Percentiles rank a stretch among this genome's conserved stretches.
Evolutionary conservation across 805 yeast species (phyloP).

Genomic region (Priceomyces haplophilus): DNA sequence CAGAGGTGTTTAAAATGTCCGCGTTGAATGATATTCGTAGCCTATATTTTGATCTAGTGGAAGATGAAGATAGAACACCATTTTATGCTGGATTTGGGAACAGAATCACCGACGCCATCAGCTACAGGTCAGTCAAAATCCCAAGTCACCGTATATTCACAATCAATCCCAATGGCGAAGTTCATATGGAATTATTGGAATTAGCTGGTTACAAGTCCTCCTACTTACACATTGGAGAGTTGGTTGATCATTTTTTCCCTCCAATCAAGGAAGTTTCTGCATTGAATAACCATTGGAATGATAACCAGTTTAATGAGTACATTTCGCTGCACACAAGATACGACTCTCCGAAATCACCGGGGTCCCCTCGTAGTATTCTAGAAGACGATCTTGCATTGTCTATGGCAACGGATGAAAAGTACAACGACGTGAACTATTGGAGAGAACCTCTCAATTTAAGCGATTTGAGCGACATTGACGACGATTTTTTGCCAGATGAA

Average conservation of each 20-base stretch:
- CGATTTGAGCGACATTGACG: slow-evolving; percentile 48
- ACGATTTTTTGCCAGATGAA: slow-evolving; percentile 13
- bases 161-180: slow-evolving; percentile 94
- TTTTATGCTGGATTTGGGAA: slow-evolving; percentile 98
- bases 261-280: slow-evolving; percentile 47
- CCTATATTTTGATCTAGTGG: slow-evolving; percentile 46
- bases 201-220: slow-evolving; percentile 89
- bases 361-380: slow-evolving; percentile 18
- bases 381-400: slow-evolving; percentile 25
- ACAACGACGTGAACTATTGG: slow-evolving; percentile 90
- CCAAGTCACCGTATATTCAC: slow-evolving; percentile 95
- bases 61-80: slow-evolving; percentile 60
- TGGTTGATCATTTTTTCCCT: slow-evolving; percentile 97
- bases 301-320: slow-evolving; percentile 33
- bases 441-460: slow-evolving; percentile 72
- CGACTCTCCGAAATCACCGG: slow-evolving; percentile 21
- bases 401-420: slow-evolving; percentile 53
- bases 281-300: slow-evolving; percentile 32
- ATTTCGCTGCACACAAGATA: slow-evolving; percentile 13
- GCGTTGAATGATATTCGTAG: slow-evolving; percentile 83
- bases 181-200: slow-evolving; percentile 93
- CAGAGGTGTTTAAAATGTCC: slow-evolving; percentile 98
- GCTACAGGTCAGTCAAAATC: slow-evolving; percentile 88
- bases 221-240: slow-evolving; percentile 84
- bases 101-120: slow-evolving; percentile 91